Evolutionary conservation across 1,139 yeast species (phyloP).

Genomic region (Pichia sp.): DNA sequence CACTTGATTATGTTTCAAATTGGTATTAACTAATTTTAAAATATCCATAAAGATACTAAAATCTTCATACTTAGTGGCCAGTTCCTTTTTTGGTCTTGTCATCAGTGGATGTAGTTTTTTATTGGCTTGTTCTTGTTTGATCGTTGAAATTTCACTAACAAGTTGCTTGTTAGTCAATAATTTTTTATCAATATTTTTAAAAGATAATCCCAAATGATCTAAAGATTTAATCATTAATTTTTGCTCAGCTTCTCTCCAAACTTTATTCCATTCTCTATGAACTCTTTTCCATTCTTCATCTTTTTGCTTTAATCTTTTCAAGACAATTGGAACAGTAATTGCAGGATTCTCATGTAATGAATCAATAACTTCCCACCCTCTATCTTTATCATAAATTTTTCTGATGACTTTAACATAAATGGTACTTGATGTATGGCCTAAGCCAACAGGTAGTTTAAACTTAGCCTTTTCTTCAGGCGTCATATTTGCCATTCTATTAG

Average conservation of each 20-base stretch:
- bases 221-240: slow-evolving; percentile 88
- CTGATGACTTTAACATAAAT: slow-evolving; percentile 90
- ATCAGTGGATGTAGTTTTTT: slow-evolving; percentile 81
- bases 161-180: slow-evolving; percentile 82
- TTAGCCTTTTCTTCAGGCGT: slow-evolving; percentile 78
- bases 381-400: slow-evolving; percentile 87
- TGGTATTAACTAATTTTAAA: slow-evolving; percentile 60
- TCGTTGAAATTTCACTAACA: slow-evolving; percentile 85
- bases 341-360: slow-evolving; percentile 95
- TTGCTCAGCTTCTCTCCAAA: slow-evolving; percentile 98
- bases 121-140: slow-evolving; percentile 78
- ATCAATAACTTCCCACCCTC: slow-evolving; percentile 93
- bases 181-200: slow-evolving; percentile 94
- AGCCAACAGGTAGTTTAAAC: slow-evolving; percentile 85
- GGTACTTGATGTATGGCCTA: slow-evolving; percentile 86
- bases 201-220: slow-evolving; percentile 92
- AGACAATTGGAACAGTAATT: slow-evolving; percentile 87
- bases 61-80: slow-evolving; percentile 63
- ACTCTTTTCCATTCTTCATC: slow-evolving; percentile 99
- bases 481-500: slow-evolving; percentile 92
- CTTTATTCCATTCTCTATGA: slow-evolving; percentile 98
- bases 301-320: slow-evolving; percentile 88
- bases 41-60: slow-evolving; percentile 68
- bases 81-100: slow-evolving; percentile 79
- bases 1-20: slow-evolving; percentile 60